phyloP scores from a whole-genome alignment of 352 stramenopile genomes.

The Pythium volutum region DNA sequence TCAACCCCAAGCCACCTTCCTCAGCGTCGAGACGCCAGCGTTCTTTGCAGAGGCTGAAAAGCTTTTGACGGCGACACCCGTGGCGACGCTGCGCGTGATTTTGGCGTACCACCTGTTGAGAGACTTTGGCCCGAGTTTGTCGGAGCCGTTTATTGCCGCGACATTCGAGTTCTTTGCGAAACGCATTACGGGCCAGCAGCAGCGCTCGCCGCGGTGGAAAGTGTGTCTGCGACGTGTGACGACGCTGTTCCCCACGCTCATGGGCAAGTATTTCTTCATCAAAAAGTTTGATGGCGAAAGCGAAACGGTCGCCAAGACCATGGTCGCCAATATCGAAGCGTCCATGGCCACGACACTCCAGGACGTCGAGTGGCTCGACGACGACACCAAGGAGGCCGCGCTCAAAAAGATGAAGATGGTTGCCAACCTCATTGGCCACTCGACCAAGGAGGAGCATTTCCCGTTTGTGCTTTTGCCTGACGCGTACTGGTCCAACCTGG shows the following conservation, averaged over 20 bases:
- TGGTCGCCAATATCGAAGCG: conserved; percentile 85
- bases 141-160: conserved; percentile 80
- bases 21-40: conserved; percentile 58
- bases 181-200: conserved; percentile 76
- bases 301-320: conserved; percentile 73
- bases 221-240: conserved; percentile 68
- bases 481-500: conserved; percentile 47
- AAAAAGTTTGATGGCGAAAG: conserved; percentile 85
- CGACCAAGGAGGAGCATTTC: conserved; percentile 39
- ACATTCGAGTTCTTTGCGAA: conserved; percentile 89
- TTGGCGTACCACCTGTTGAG: conserved; percentile 58
- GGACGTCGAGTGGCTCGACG: conserved; percentile 89
- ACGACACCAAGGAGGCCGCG: conserved; percentile 70
- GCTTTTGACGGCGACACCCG: conserved; percentile 38
- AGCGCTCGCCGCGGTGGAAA: conserved; percentile 89
- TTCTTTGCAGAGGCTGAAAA: conserved; percentile 56
- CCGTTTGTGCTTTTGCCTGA: conserved; percentile 46
- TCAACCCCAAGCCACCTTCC: conserved; percentile 10
- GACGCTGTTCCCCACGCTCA: conserved; percentile 48
- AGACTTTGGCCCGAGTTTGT: conserved; percentile 34
- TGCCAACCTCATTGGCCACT: conserved; percentile 70
- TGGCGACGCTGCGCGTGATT: conserved; percentile 49
- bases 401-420: conserved; percentile 88
- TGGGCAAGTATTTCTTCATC: conserved; percentile 90
- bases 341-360: conserved; percentile 73